These are phyloP conservation scores for Phylloporus scabripes DNA, from an alignment of 768 basidiomycete genomes.

Conservation along the genomic window DNA sequence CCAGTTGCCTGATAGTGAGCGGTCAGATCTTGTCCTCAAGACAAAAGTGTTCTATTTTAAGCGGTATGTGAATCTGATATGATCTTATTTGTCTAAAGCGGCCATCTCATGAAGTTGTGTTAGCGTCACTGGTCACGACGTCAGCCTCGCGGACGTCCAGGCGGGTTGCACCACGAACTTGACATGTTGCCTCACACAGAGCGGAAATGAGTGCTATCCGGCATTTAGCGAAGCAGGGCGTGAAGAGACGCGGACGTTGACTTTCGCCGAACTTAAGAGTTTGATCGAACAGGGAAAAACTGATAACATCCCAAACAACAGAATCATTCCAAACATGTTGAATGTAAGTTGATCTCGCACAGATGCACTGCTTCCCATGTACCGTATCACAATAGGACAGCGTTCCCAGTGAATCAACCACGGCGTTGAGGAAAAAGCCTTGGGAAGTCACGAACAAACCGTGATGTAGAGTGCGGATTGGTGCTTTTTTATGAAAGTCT, in stretches of 20 bases:
- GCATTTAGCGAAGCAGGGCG: slow-evolving; percentile 5
- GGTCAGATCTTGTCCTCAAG: slow-evolving; percentile 44
- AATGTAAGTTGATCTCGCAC: slow-evolving; percentile 43
- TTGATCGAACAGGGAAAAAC: slow-evolving; percentile 67
- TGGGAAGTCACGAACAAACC: slow-evolving; percentile 45
- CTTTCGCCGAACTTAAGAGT: slow-evolving; percentile 62
- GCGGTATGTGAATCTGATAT: slow-evolving; percentile 32
- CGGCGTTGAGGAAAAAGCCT: slow-evolving; percentile 53
- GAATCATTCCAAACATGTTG: slow-evolving; percentile 56
- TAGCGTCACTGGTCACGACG: slow-evolving; percentile 28
- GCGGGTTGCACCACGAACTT: slow-evolving; percentile 10
- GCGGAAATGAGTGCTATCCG: slow-evolving; percentile 18
- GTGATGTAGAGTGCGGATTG: slow-evolving; percentile 18
- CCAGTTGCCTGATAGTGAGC: slow-evolving; percentile 33
- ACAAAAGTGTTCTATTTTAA: slow-evolving; percentile 73
- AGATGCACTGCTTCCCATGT: neutral
- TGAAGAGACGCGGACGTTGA: slow-evolving; percentile 44
- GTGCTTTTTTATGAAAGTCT: neutral
- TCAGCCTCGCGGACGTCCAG: slow-evolving; percentile 28
- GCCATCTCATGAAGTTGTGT: slow-evolving; percentile 20
- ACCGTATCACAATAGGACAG: slow-evolving; percentile 38
- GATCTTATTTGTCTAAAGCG: slow-evolving; percentile 21
- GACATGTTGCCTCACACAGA: slow-evolving; percentile 7
- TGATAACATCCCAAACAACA: slow-evolving; percentile 77
- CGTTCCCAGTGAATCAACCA: slow-evolving; percentile 51